These are phyloP conservation scores for Trichosporon inkin DNA, from an alignment of 1,284 basidiomycete genomes.

Conservation along the genomic window DNA sequence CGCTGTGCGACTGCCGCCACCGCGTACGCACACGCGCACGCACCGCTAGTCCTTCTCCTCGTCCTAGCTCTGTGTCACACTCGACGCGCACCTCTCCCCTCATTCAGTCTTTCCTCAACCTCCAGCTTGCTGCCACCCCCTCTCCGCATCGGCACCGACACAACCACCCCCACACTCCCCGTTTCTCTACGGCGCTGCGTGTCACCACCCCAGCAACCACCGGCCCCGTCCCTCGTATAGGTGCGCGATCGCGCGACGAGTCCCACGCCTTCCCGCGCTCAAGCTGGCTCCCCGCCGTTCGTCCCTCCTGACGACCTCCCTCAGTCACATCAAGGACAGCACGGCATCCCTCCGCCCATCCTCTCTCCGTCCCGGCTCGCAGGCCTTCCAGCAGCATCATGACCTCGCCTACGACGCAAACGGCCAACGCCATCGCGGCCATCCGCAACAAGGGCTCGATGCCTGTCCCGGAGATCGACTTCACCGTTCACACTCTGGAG, in stretches of 20 bases:
- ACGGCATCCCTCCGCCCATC: background rate
- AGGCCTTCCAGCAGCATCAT: conserved; percentile 20
- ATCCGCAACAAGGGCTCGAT: conserved; percentile 46
- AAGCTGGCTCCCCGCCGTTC: background rate
- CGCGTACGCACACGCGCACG: conserved; percentile 3
- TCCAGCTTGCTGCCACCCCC: no score
- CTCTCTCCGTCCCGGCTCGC: conserved; percentile 8
- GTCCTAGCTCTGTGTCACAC: background rate
- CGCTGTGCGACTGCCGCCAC: conserved; percentile 4
- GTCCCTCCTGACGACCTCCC: background rate
- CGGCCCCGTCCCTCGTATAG: no score
- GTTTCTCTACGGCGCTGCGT: background rate
- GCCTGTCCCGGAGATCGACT: conserved; percentile 71
- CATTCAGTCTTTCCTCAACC: background rate
- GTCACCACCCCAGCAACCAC: background rate
- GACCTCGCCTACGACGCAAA: conserved; percentile 43
- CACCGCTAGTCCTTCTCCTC: background rate
- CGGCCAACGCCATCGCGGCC: conserved; percentile 46
- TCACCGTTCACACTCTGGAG: conserved; percentile 81
- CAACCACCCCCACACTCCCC: background rate
- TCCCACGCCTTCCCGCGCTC: no score
- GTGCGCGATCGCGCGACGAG: background rate
- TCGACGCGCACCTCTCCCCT: background rate
- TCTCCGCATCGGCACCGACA: background rate
- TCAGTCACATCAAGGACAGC: background rate